A percentile compares a stretch with the other conserved stretches of the same genome.
phyloP scores from a whole-genome alignment of 2,329 filamentous ascomycete genomes.

The Lachnellula subtilissima region DNA sequence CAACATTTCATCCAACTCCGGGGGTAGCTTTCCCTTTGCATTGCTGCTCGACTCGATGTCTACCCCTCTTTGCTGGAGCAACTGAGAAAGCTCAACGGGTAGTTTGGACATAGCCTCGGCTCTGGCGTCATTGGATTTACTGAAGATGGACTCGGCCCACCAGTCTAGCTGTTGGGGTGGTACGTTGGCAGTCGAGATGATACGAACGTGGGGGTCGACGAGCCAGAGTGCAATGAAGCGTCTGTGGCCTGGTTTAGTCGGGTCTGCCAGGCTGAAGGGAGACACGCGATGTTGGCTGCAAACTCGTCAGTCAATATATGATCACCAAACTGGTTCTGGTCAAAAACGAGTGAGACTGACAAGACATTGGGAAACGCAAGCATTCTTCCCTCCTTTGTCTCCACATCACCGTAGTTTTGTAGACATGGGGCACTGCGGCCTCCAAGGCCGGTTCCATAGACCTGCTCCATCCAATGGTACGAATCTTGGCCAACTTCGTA shows the following conservation, averaged over 20 bases:
- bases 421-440: slow-evolving; percentile 21
- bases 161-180: slow-evolving; percentile 45
- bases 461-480: slow-evolving; percentile 2
- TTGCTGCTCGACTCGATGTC: neutral
- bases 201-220: slow-evolving; percentile 47
- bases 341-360: neutral
- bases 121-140: neutral
- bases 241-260: slow-evolving; percentile 46
- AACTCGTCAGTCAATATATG: neutral
- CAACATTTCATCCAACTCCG: neutral
- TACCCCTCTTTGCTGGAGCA: neutral
- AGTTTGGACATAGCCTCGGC: neutral
- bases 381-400: slow-evolving; percentile 34
- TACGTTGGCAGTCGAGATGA: slow-evolving; percentile 46
- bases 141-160: slow-evolving; percentile 24
- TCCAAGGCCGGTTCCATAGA: slow-evolving; percentile 12
- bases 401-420: slow-evolving; percentile 37
- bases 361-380: slow-evolving; percentile 38
- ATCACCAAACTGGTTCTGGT: neutral
- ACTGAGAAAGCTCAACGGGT: neutral
- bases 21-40: neutral
- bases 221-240: slow-evolving; percentile 53
- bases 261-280: slow-evolving; percentile 46
- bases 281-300: slow-evolving; percentile 44
- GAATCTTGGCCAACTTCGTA: neutral